Percentiles rank a stretch among this genome's conserved stretches.
phyloP scores from a whole-genome alignment of 306 rosid genomes.

The Begonia loranthoides region DNA sequence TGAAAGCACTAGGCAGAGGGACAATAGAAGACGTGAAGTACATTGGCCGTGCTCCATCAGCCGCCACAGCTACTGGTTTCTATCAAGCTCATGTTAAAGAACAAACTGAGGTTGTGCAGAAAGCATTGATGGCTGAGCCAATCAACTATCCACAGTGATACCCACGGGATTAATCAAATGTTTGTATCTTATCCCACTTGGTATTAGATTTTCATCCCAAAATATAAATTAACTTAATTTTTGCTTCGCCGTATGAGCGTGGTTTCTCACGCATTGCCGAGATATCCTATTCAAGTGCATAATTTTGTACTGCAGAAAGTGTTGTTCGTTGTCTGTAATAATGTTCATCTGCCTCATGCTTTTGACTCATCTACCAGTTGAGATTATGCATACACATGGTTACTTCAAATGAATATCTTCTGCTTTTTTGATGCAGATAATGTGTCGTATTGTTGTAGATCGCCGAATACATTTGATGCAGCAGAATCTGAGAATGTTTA shows the following conservation, averaged over 20 bases:
- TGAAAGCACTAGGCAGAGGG: slow-evolving; percentile 67
- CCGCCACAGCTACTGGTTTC: slow-evolving; percentile 91
- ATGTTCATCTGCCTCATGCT: neutral
- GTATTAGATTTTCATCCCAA: neutral
- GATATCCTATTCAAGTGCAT: neutral
- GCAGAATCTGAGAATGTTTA: neutral
- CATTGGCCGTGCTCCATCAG: slow-evolving; percentile 84
- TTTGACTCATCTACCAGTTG: neutral
- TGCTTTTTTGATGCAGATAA: neutral
- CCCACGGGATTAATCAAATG: neutral
- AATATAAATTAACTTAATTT: neutral
- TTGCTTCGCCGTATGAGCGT: neutral
- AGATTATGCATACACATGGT: neutral
- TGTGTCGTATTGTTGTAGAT: neutral
- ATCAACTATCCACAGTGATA: slow-evolving; percentile 16
- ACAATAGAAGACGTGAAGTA: slow-evolving; percentile 57
- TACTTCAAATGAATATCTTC: neutral
- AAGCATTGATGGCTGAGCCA: slow-evolving; percentile 62
- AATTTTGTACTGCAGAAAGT: neutral
- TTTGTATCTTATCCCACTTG: neutral
- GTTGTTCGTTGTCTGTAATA: neutral
- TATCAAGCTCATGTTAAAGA: slow-evolving; percentile 66
- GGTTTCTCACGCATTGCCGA: neutral
- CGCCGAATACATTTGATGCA: neutral
- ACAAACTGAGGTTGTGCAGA: slow-evolving; percentile 66